A percentile compares a stretch with the other conserved stretches of the same genome.
phyloP scores from a whole-genome alignment of 2,329 filamentous ascomycete species.

The Talaromyces atroroseus region DNA sequence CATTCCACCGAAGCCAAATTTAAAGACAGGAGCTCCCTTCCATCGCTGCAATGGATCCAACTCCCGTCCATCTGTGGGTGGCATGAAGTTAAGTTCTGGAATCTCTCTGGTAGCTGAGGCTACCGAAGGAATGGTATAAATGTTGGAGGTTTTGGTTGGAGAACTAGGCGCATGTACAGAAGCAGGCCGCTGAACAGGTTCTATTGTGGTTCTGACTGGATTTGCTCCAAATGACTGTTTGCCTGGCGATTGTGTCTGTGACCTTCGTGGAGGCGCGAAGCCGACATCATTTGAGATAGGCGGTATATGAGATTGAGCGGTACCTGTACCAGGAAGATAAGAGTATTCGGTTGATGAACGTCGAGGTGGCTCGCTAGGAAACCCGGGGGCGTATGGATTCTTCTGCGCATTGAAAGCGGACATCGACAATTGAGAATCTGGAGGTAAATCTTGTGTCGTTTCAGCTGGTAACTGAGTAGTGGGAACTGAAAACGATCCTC shows the following conservation, averaged over 20 bases:
- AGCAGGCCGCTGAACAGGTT: conserved; percentile 49
- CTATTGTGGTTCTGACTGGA: conserved; percentile 37
- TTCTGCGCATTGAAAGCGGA: conserved; percentile 22
- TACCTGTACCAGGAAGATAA: conserved; percentile 2
- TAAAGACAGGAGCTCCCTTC: conserved; percentile 81
- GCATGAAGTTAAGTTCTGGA: conserved; percentile 51
- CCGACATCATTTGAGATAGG: conserved; percentile 6
- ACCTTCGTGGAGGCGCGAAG: conserved; percentile 20
- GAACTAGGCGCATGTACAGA: conserved; percentile 48
- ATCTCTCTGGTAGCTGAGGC: conserved; percentile 36
- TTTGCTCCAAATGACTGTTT: conserved; percentile 46
- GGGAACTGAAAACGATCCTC: conserved; percentile 9
- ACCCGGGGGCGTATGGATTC: conserved; percentile 28
- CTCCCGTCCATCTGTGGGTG: conserved; percentile 51
- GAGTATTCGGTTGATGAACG: conserved; percentile 16
- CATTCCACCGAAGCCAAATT: conserved; percentile 80
- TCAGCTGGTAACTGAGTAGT: background rate
- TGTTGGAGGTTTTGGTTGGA: conserved; percentile 32
- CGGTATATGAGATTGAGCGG: background rate
- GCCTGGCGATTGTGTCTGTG: conserved; percentile 57
- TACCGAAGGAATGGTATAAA: conserved; percentile 29
- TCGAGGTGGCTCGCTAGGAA: conserved; percentile 28
- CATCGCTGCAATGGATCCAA: conserved; percentile 79
- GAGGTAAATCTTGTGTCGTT: conserved; percentile 13
- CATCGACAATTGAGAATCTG: conserved; percentile 18